These are phyloP conservation scores for Davidsoniella neocaledoniae DNA, from an alignment of 2,329 filamentous ascomycete species.

Conservation along the genomic window DNA sequence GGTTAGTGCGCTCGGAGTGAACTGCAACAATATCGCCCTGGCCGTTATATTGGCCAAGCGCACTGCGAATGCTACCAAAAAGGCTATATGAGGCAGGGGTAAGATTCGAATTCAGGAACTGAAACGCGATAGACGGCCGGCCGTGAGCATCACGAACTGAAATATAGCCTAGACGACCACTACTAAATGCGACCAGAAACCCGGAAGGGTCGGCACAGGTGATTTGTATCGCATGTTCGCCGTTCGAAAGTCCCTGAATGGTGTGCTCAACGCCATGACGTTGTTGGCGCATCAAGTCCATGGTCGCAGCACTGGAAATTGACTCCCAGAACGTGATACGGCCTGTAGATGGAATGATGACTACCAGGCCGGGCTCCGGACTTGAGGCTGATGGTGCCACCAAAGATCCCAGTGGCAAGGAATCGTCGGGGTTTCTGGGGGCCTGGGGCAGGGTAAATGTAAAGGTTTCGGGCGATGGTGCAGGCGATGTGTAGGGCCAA, in stretches of 20 bases:
- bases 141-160: constrained; percentile 76
- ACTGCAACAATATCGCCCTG: constrained; percentile 70
- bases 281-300: constrained; percentile 69
- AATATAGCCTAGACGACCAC: constrained; percentile 72
- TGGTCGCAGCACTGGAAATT: constrained; percentile 70
- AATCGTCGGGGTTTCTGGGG: constrained; percentile 47
- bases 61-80: constrained; percentile 65
- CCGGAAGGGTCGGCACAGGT: constrained; percentile 73
- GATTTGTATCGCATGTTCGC: constrained; percentile 62
- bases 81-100: constrained; percentile 46
- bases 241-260: constrained; percentile 57
- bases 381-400: constrained; percentile 62
- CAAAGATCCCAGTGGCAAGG: constrained; percentile 67
- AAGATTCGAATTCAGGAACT: constrained; percentile 51
- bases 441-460: constrained; percentile 63
- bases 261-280: constrained; percentile 61
- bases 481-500: constrained; percentile 69
- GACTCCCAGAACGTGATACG: constrained; percentile 93
- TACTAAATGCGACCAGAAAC: constrained; percentile 71
- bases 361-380: constrained; percentile 70
- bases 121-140: constrained; percentile 60
- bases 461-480: constrained; percentile 57
- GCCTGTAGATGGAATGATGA: constrained; percentile 69
- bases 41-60: constrained; percentile 51
- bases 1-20: constrained; percentile 51